Base-by-base conservation (phyloP, 2,329 filamentous ascomycete genomes). In the Westerdykella aurantiaca region DNA sequence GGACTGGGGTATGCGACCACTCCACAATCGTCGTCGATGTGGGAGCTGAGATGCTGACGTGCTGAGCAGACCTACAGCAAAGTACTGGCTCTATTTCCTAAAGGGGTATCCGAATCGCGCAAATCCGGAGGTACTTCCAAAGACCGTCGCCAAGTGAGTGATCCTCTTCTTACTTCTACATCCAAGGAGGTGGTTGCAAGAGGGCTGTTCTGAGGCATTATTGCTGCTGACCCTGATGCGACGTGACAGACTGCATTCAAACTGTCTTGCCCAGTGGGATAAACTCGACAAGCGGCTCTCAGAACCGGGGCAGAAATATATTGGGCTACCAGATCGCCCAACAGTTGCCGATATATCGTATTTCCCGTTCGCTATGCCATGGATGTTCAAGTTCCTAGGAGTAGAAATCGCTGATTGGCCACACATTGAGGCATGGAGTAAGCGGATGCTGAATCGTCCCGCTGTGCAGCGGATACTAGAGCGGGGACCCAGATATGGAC, bases 331-430 rank as follows among this genome's bases (percentile, higher is more conserved):
- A 5, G 66, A 67, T 41, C 52, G 67, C 0, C 67, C 66, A 1
- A 67, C 66, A 0, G 37, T 69, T 6, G 65, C 66, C 1, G 66
- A 70, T 37, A 31, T 69, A 2, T 60, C 63, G 0, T 68, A 64
- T 43, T 60, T 66, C 31, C 66, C 64, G 1, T 69, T 67, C 45
- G 56, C 65, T 1, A 68, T 67, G 63, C 64, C 60, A 3, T 67
- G 57, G 55, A 67, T 68, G 62, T 67, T 67, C 43, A 53, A 34
- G 7, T 66, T 68, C 38, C 34, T 67, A 2, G 52, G 50, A 1
- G 63, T 66, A 1, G 50, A 67, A 42, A 55, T 67, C 34, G 49
- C 54, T 18, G 42, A 64, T 11, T 68, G 49, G 43, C 61, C 64
- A 2, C 41, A 60, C 31, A 64, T 66, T 34, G 33, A 60, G 41